Evolutionary conservation across 2,329 filamentous ascomycete genomes (phyloP).

Genomic region (Seiridium cupressi): DNA sequence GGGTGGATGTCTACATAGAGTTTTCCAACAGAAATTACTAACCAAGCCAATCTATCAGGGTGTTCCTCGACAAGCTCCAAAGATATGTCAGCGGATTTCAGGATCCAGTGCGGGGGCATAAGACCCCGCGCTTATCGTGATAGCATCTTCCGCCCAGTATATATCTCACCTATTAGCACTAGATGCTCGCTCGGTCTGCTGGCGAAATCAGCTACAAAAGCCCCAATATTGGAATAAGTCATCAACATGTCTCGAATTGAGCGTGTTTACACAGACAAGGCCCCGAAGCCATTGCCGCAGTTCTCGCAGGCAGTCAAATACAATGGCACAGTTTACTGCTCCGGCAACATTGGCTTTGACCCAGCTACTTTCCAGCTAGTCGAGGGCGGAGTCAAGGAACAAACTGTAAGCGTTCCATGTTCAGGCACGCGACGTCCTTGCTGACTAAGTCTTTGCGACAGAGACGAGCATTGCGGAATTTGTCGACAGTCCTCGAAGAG

Average conservation of each 20-base stretch:
- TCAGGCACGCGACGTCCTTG: neutral
- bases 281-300: conserved; percentile 51
- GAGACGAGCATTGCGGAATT: conserved; percentile 57
- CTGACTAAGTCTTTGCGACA: conserved; percentile 22
- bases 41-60: too few relatives aligned
- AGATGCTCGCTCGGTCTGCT: too few relatives aligned
- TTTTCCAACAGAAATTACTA: too few relatives aligned
- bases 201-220: too few relatives aligned
- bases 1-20: too few relatives aligned
- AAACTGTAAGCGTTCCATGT: conserved; percentile 38
- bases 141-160: neutral
- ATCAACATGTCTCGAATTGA: conserved; percentile 32
- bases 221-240: neutral
- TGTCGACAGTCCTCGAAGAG: conserved; percentile 57
- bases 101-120: neutral
- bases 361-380: conserved; percentile 52
- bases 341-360: conserved; percentile 59
- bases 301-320: conserved; percentile 61
- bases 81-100: neutral
- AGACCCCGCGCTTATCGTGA: neutral
- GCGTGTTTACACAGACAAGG: conserved; percentile 43
- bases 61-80: too few relatives aligned
- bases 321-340: conserved; percentile 71
- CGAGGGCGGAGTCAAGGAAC: conserved; percentile 54
- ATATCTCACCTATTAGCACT: too few relatives aligned